A percentile compares a stretch with the other conserved stretches of the same genome.
These are phyloP conservation scores for Xerocomus spinulosus DNA, from an alignment of 768 basidiomycete genomes.

Conservation along the genomic window DNA sequence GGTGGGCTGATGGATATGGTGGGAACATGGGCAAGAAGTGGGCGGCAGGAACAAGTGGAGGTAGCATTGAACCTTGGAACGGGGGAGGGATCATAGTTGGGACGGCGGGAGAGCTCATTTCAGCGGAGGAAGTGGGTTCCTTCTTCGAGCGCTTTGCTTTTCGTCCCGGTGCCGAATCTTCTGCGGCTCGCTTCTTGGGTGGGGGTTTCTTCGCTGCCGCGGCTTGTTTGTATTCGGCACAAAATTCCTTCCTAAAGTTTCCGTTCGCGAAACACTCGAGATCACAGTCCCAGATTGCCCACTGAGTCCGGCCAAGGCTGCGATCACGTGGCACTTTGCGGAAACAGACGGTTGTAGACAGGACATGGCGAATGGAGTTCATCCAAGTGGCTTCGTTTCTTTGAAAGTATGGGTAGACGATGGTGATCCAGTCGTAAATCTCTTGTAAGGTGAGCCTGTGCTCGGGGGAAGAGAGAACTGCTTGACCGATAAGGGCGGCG, in stretches of 20 bases:
- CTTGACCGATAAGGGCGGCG: slow-evolving; percentile 93
- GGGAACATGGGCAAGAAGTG: slow-evolving; percentile 43
- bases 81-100: slow-evolving; percentile 18
- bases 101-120: slow-evolving; percentile 20
- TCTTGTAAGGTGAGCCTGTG: slow-evolving; percentile 89
- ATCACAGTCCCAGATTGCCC: slow-evolving; percentile 84
- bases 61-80: slow-evolving; percentile 18
- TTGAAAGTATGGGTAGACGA: slow-evolving; percentile 90
- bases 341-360: slow-evolving; percentile 89
- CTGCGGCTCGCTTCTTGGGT: slow-evolving; percentile 38
- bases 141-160: slow-evolving; percentile 49
- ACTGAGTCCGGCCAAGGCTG: slow-evolving; percentile 74
- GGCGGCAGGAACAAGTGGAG: slow-evolving; percentile 19
- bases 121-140: slow-evolving; percentile 19
- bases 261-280: slow-evolving; percentile 79
- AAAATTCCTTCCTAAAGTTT: slow-evolving; percentile 66
- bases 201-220: slow-evolving; percentile 26
- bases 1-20: slow-evolving; percentile 54
- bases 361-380: slow-evolving; percentile 96
- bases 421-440: slow-evolving; percentile 95
- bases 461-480: slow-evolving; percentile 78
- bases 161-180: slow-evolving; percentile 35
- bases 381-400: slow-evolving; percentile 94
- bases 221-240: slow-evolving; percentile 35
- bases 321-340: slow-evolving; percentile 78